Base-by-base conservation (phyloP, 1,139 yeast genomes). In the Yamadazyma taylorii region DNA sequence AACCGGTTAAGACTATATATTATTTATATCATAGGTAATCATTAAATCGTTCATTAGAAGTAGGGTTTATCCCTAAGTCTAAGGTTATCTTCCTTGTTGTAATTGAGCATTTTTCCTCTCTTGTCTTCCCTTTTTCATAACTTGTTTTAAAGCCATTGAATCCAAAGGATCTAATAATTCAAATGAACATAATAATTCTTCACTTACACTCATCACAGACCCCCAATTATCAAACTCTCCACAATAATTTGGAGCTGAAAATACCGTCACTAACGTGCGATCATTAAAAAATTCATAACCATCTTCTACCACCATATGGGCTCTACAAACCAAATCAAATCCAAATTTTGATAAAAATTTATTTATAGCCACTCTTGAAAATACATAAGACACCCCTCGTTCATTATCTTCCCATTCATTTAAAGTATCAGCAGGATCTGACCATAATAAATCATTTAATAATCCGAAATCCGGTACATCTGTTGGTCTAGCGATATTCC, bases 191-290 rank as follows among this genome's bases (percentile, higher is more conserved):
- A 92, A 68, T 46, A 92, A 69, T 51, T 89, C 97, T 50, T 92
- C 97, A 48, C 87, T 81, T 13, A 92, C 97, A 52, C 95, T 81
- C 98, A 92, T 92, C 2, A 92, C 97, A 0, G 97, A 97, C 16
- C 97, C 98, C 97, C 97, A 92, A 57, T 92, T 92, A 60, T 92
- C 97, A 55, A 92, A 92, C 61, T 92, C 98, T 27, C 98, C 97
- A 65, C 98, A 92, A 58, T 92, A 92, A 61, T 92, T 92, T 2
- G 98, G 97, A 0, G 98, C 98, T 39, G 89, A 80, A 60, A 92
- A 92, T 11, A 92, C 97, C 0, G 98, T 92, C 4, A 92, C 97
- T 45, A 92, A 70, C 19, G 95, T 85, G 38, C 95, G 75, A 59
- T 90, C 96, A 58, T 90, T 90, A 66, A 92, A 92, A 59, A 92